These are phyloP conservation scores for Bjerkandera adusta DNA, from an alignment of 1,284 basidiomycete genomes.

Conservation along the genomic window DNA sequence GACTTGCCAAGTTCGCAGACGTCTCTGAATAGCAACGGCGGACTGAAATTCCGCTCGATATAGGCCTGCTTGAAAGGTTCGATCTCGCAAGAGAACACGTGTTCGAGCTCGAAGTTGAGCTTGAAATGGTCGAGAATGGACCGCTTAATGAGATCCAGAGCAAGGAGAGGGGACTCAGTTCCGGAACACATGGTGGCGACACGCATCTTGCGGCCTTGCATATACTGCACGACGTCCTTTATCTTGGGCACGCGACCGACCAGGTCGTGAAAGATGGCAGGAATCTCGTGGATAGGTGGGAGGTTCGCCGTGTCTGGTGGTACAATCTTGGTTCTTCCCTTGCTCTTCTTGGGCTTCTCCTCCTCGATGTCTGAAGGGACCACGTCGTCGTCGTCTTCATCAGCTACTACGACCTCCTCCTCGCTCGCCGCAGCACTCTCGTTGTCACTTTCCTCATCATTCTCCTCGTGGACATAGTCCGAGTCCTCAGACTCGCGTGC, in stretches of 20 bases:
- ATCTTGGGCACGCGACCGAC: conserved; percentile 71
- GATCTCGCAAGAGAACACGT: conserved; percentile 97
- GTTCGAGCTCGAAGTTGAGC: conserved; percentile 73
- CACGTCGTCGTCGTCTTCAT: conserved; percentile 20
- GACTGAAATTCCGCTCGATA: conserved; percentile 93
- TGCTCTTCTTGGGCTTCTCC: conserved; percentile 6
- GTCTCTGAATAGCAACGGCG: conserved; percentile 90
- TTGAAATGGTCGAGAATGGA: conserved; percentile 71
- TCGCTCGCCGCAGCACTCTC: too few species aligned
- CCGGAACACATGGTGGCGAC: conserved; percentile 98
- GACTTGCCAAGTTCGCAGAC: conserved; percentile 86
- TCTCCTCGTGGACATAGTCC: conserved; percentile 21
- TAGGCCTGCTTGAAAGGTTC: conserved; percentile 99
- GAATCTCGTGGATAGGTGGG: conserved; percentile 83
- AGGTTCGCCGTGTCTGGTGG: conserved; percentile 54
- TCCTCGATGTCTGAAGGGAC: conserved; percentile 14
- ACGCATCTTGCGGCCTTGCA: conserved; percentile 83
- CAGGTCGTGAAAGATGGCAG: conserved; percentile 85
- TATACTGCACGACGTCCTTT: conserved; percentile 63
- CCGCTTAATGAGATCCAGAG: conserved; percentile 80
- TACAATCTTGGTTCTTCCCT: conserved; percentile 23
- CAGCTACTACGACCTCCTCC: conserved; percentile 19
- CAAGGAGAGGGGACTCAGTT: conserved; percentile 92
- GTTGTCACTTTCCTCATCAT: conserved; percentile 23
- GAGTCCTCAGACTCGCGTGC: conserved; percentile 21